Percentiles rank a stretch among this genome's conserved stretches.
These are phyloP conservation scores for Trichoderma koningiopsis DNA, from an alignment of 2,329 filamentous ascomycete genomes.

Conservation along the genomic window DNA sequence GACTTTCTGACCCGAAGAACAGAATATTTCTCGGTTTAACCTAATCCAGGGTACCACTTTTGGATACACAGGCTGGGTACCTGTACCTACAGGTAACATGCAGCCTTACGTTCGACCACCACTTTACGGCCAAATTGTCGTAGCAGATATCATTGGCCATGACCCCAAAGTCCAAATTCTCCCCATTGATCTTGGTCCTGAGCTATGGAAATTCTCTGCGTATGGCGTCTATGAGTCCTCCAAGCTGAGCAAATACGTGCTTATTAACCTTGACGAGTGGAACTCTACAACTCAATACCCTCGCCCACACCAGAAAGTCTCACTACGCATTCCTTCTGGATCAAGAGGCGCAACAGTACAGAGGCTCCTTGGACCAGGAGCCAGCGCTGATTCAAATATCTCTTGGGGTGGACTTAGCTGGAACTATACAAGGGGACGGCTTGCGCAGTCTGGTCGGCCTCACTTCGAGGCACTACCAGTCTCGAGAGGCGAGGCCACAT, in stretches of 20 bases:
- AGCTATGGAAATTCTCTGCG: neutral
- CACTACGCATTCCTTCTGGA: neutral
- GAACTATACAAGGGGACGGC: slow-evolving; percentile 7
- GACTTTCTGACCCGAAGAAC: neutral
- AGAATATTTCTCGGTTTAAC: slow-evolving; percentile 11
- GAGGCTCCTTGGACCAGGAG: slow-evolving; percentile 1
- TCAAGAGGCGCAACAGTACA: neutral
- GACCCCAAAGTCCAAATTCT: slow-evolving; percentile 3
- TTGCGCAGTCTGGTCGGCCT: slow-evolving; percentile 2
- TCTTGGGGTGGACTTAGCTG: slow-evolving; percentile 15
- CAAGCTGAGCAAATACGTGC: neutral
- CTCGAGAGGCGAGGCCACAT: neutral
- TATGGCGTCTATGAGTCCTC: slow-evolving; percentile 10
- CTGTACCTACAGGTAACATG: slow-evolving; percentile 7
- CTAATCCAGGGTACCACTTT: slow-evolving; percentile 12
- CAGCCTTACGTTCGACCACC: slow-evolving; percentile 11
- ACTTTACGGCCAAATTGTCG: slow-evolving; percentile 12
- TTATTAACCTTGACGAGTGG: slow-evolving; percentile 15
- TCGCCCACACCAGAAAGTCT: neutral
- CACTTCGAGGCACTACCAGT: neutral
- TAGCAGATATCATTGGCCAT: slow-evolving; percentile 9
- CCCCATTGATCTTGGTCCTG: neutral
- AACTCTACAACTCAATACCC: slow-evolving; percentile 4
- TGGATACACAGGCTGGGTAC: slow-evolving; percentile 13
- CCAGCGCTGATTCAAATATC: slow-evolving; percentile 3